Evolutionary conservation across 2,329 filamentous ascomycete species (phyloP), one percentile per base, ranked within the genome.

Genomic region (Aspergillus alliaceus): DNA sequence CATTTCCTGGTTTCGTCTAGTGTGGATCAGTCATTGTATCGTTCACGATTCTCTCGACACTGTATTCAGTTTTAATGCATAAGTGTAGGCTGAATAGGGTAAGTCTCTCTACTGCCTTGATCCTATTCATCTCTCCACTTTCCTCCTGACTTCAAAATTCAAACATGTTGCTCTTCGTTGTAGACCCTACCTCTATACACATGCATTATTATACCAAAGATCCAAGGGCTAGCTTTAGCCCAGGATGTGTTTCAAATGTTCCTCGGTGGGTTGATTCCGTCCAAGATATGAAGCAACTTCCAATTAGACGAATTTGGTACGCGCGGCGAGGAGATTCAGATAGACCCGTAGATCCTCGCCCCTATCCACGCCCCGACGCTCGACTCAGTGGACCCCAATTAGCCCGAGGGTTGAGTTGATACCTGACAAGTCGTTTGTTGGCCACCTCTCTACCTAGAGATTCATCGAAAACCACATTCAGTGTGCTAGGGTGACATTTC

Each of bases 331-430:
- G n/a, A n/a, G n/a, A n/a, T n/a, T n/a, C n/a, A n/a, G n/a, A n/a
- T n/a, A n/a, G n/a, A n/a, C n/a, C n/a, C 15, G 32, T 25, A 18
- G 2, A 25, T 44, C 37, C 27, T 39, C 18, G 29, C 25, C 24
- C 24, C 49, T 55, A 61, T 48, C 53, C 51, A 20, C 59, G 56
- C 3, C 65, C 64, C 22, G 66, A 62, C 6, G 79, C 79, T 35
- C 76, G 74, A 57, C 71, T 78, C 85, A 96, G 86, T 1, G 95
- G 95, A 0, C 95, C 95, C 95, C 95, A 99, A 72, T 98, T 95
- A 69, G 91, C 88, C 58, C 89, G 82, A 46, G 95, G 95, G 71
- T 98, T 98, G 59, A 88, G 78, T 78, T 96, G 95, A 74, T 97
- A 99, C 61, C 93, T 82, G 53, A 96, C 86, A 46, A 96, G 81